Percentiles rank a stretch among this genome's conserved stretches.
These are phyloP conservation scores for Yarrowia yakushimensis DNA, from an alignment of 805 yeast species.

Conservation along the genomic window DNA sequence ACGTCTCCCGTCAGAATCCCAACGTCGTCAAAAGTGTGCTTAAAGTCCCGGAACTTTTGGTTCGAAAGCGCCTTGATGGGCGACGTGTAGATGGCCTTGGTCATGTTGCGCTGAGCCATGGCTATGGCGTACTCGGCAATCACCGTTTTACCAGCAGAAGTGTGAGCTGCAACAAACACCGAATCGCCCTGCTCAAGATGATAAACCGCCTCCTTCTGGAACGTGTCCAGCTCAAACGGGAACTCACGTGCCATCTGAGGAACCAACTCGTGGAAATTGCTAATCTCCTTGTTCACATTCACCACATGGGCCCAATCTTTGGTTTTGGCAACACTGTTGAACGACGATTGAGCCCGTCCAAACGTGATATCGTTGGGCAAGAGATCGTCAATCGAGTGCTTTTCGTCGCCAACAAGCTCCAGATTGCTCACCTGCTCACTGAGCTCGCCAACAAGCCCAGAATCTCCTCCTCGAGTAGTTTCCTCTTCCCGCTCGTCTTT, in stretches of 20 bases:
- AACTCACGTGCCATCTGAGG: constrained; percentile 91
- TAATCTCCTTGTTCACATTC: constrained; percentile 76
- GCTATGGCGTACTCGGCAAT: constrained; percentile 98
- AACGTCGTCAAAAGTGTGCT: constrained; percentile 76
- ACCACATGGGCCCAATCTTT: constrained; percentile 94
- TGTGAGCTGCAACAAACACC: constrained; percentile 97
- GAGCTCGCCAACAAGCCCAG: background rate
- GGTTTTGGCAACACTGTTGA: constrained; percentile 30
- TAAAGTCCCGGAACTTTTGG: constrained; percentile 86
- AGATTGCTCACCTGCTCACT: background rate
- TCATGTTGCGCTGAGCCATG: constrained; percentile 93
- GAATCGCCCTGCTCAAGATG: constrained; percentile 97
- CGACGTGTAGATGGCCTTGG: constrained; percentile 92
- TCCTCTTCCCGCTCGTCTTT: constrained; percentile 34
- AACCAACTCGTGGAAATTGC: constrained; percentile 80
- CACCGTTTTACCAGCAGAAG: constrained; percentile 98
- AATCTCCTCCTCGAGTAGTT: background rate
- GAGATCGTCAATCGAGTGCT: constrained; percentile 42
- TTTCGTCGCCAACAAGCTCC: background rate
- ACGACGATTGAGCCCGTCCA: constrained; percentile 39
- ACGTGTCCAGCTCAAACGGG: constrained; percentile 93
- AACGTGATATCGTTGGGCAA: constrained; percentile 52
- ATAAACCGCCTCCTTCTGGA: constrained; percentile 95
- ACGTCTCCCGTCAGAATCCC: constrained; percentile 98
- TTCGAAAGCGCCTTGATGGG: constrained; percentile 90